Conservation (phyloP, 2,329 filamentous ascomycete genomes). For the Fusarium aywerte region DNA sequence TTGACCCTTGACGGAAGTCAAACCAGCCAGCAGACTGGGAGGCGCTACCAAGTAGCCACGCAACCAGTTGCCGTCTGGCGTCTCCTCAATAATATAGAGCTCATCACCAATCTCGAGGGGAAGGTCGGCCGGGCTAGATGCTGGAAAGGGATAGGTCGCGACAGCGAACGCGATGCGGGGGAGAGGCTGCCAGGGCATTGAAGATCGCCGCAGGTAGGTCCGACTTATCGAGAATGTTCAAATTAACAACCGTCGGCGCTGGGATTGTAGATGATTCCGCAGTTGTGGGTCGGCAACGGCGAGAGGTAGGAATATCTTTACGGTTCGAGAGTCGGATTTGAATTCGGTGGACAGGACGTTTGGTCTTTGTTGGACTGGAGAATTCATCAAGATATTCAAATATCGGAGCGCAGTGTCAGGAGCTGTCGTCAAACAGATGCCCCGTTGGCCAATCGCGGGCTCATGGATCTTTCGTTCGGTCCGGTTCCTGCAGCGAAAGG, state of each 20-base stretch:
- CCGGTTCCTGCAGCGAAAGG: slow-evolving; percentile 7
- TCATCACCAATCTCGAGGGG: slow-evolving; percentile 98
- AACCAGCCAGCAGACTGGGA: slow-evolving; percentile 88
- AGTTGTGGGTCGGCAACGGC: slow-evolving; percentile 38
- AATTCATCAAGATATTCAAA: slow-evolving; percentile 47
- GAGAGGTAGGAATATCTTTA: slow-evolving; percentile 13
- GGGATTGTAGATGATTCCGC: slow-evolving; percentile 33
- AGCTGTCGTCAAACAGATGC: slow-evolving; percentile 39
- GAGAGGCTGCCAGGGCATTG: slow-evolving; percentile 97
- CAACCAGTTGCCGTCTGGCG: slow-evolving; percentile 90
- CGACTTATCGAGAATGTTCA: slow-evolving; percentile 33
- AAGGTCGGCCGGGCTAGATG: slow-evolving; percentile 86
- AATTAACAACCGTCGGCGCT: slow-evolving; percentile 29
- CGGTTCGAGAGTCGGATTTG: slow-evolving; percentile 20
- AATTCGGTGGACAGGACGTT: slow-evolving; percentile 9
- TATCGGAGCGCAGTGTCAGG: slow-evolving; percentile 38
- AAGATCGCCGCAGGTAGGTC: slow-evolving; percentile 40
- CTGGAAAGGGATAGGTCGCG: slow-evolving; percentile 92
- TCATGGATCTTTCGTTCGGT: slow-evolving; percentile 40
- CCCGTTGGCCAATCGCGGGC: slow-evolving; percentile 43
- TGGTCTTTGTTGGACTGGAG: slow-evolving; percentile 30
- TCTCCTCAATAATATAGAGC: slow-evolving; percentile 98
- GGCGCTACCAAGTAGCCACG: slow-evolving; percentile 95
- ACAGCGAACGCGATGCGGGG: slow-evolving; percentile 98
- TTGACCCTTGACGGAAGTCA: slow-evolving; percentile 91